These are phyloP conservation scores for Salix suchowensis DNA, from an alignment of 345 rosid species.

Conservation along the genomic window DNA sequence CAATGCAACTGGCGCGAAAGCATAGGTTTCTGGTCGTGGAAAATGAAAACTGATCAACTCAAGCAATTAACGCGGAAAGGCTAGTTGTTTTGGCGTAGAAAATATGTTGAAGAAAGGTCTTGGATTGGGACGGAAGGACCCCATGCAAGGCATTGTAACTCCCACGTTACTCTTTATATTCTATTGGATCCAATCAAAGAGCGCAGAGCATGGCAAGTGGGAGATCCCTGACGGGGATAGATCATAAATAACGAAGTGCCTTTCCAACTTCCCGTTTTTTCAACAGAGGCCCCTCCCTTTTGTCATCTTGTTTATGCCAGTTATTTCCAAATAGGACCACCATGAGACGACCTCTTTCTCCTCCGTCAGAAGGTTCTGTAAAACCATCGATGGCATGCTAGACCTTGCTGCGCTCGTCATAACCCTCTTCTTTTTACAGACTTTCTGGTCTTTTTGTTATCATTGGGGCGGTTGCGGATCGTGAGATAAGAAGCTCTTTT, in stretches of 20 bases:
- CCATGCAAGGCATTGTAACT: slow-evolving; percentile 1
- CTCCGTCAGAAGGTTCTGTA: not conserved
- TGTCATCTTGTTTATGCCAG: not conserved
- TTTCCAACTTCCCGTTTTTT: not conserved
- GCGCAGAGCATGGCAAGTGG: no score
- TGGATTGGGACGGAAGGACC: not conserved
- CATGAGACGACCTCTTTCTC: not conserved
- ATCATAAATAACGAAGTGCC: slow-evolving; percentile 5
- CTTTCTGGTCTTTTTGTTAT: not conserved
- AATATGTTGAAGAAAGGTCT: slow-evolving; percentile 12
- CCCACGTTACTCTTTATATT: slow-evolving; percentile 8
- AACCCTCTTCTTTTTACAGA: not conserved
- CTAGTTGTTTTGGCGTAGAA: slow-evolving; percentile 10
- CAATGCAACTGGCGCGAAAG: not conserved
- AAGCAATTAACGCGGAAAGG: slow-evolving; percentile 1
- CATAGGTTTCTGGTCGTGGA: slow-evolving; percentile 32
- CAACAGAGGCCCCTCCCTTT: no score
- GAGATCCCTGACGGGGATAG: no score
- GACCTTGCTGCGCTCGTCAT: not conserved
- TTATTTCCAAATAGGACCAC: not conserved
- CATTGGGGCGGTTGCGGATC: no score
- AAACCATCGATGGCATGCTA: not conserved
- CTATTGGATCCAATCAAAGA: no score
- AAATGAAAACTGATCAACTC: slow-evolving; percentile 24
- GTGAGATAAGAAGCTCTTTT: no score